A percentile compares a stretch with the other conserved stretches of the same genome.
phyloP scores from a whole-genome alignment of 1,139 yeast genomes.

The Pichia sp. region DNA sequence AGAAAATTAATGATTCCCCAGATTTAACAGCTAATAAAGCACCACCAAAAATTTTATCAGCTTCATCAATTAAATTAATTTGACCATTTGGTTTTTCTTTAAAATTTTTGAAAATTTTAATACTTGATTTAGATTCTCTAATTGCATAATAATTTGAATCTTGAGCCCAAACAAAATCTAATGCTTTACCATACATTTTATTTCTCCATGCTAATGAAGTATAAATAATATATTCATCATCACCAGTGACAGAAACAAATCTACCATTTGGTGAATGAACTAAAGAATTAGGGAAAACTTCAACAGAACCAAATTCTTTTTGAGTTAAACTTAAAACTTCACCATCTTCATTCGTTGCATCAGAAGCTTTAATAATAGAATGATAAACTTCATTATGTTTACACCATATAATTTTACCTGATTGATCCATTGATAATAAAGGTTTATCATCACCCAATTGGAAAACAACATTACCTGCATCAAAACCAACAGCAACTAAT shows the following conservation, averaged over 20 bases:
- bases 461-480: slow-evolving; percentile 82
- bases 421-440: slow-evolving; percentile 84
- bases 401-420: slow-evolving; percentile 86
- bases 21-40: slow-evolving; percentile 75
- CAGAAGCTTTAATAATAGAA: slow-evolving; percentile 67
- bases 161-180: slow-evolving; percentile 91
- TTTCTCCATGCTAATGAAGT: slow-evolving; percentile 98
- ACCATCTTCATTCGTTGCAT: slow-evolving; percentile 69
- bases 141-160: slow-evolving; percentile 86
- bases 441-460: slow-evolving; percentile 95
- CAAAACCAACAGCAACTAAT: slow-evolving; percentile 87
- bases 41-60: slow-evolving; percentile 83
- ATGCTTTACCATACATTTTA: slow-evolving; percentile 84
- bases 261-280: slow-evolving; percentile 96
- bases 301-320: slow-evolving; percentile 88
- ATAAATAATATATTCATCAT: slow-evolving; percentile 93
- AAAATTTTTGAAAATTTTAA: slow-evolving; percentile 76
- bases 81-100: slow-evolving; percentile 61
- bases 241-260: slow-evolving; percentile 95
- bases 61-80: slow-evolving; percentile 65
- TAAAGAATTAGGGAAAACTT: slow-evolving; percentile 82
- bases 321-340: slow-evolving; percentile 68
- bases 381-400: slow-evolving; percentile 87
- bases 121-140: slow-evolving; percentile 59
- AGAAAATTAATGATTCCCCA: slow-evolving; percentile 78